These are phyloP conservation scores for Amphicarpaea edgeworthii DNA, from an alignment of 306 rosid genomes.

Conservation along the genomic window DNA sequence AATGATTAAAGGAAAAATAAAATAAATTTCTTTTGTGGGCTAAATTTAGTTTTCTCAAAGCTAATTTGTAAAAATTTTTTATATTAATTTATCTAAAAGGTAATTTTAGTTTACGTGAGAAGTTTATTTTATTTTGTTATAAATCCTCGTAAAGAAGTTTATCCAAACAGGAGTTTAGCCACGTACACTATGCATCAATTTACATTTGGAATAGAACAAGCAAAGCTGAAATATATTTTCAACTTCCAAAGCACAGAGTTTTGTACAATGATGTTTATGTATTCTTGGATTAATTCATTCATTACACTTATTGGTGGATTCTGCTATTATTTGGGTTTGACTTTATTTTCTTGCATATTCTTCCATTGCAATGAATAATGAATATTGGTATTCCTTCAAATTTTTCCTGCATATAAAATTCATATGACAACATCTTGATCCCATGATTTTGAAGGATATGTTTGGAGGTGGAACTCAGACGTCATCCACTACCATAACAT, in stretches of 20 bases:
- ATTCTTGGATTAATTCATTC: neutral
- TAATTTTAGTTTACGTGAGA: no score
- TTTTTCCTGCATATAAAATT: neutral
- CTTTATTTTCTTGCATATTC: neutral
- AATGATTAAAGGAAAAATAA: no score
- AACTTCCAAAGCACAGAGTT: neutral
- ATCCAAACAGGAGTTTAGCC: neutral
- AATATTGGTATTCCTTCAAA: neutral
- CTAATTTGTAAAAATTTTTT: no score
- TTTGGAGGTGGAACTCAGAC: conserved; percentile 52
- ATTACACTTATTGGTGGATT: neutral
- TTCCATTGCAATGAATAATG: neutral
- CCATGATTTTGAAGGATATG: conserved; percentile 18
- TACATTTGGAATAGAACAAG: neutral
- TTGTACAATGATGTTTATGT: neutral
- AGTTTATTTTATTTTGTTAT: no score
- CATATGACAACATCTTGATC: neutral
- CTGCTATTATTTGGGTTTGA: neutral
- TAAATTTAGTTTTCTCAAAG: no score
- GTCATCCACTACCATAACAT: conserved; percentile 39
- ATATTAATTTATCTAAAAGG: no score
- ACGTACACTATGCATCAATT: neutral
- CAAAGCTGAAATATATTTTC: neutral
- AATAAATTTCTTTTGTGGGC: no score
- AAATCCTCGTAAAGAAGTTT: no score